Base-by-base conservation (phyloP, 148 eudicot genomes). In the Rhododendron simsii region DNA sequence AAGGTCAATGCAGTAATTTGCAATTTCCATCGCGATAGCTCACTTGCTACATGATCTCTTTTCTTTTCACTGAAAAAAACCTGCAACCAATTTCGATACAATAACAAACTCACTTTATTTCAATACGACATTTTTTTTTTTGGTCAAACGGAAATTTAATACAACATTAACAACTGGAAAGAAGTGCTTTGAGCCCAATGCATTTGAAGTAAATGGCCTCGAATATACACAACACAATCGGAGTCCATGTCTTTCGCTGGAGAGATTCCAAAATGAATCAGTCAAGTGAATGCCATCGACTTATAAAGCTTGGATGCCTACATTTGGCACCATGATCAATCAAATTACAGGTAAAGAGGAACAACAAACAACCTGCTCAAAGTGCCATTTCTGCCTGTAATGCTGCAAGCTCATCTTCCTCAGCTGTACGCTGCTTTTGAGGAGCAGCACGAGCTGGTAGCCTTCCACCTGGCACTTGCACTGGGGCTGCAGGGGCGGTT, bases 361-460 rank as follows among this genome's bases (percentile, higher is more conserved):
- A 10, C 28, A 45, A 48, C 50, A 61, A 47, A 50, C 51, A 50
- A 85, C 86, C 88, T 47, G 86, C 85, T 91, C 86, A 92, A 59
- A 93, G 92, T 21, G 96, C 96, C 94, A 93, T 91, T 81, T 93
- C 96, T 23, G 94, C 93, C 89, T 92, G 94, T 85, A 93, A 81
- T 37, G 94, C 94, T 47, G 90, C 94, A 80, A 93, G 91, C 87
- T 93, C 96, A 44, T 93, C 96, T 78, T 93, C 96, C 87, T 92
- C 96, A 55, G 91, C 88, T 9, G 91, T 88, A 35, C 75, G 89
- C 83, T 80, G 89, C 83, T 80, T 88, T 86, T 88, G 89, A 41
- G 91, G 91, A 81, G 86, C 86, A 44, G 91, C 90, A 20, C 93
- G 92, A 74, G 89, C 92, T 44, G 91, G 91, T 75, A 84, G 87